Base-by-base conservation (phyloP, 306 rosid genomes). In the Ammopiptanthus mongolicus region DNA sequence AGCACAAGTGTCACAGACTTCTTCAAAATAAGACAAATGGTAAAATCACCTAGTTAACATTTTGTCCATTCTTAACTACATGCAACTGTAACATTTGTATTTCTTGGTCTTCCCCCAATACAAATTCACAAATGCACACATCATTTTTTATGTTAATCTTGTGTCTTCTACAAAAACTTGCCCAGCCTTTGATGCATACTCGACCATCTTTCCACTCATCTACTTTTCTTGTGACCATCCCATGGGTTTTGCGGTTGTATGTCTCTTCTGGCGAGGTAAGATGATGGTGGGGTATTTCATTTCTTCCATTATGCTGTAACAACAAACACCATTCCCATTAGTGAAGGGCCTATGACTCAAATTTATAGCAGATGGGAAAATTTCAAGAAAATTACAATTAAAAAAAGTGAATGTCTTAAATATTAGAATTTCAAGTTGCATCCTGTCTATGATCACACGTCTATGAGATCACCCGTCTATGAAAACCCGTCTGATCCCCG, bases 111-210 rank as follows among this genome's bases (percentile, higher is more conserved):
- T 53, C 63, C 2, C 25, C 47, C 50, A 65, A 1, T 25, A 74
- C 19, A n/a, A 83, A 6, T 56, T 83, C 86, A 48, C 81, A 83
- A 8, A 79, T 7, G 78, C 78, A 78, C 8, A 0, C 19, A 62
- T 78, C 78, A 55, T 9, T 67, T 3, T 4, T n/a, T 39, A 39
- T 9, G 13, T 25, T 10, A 0, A 83, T 78, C 14, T 36, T 42
- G 69, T 69, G 65, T 36, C 12, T 58, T 66, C 55, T 65, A 5
- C 73, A n/a, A 58, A 82, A 65, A 1, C 3, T 5, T 6, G 0
- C 1, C 85, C 82, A 82, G 22, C 72, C 79, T 7, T 0, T 18
- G 7, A 77, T 19, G 10, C n/a, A 19, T 5, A 65, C 13, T 13
- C 82, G 13, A 11, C 75, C 72, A 57, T 82, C 82, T 57, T 9